These are phyloP conservation scores for Parathielavia appendiculata DNA, from an alignment of 495 filamentous ascomycete genomes.

Conservation along the genomic window DNA sequence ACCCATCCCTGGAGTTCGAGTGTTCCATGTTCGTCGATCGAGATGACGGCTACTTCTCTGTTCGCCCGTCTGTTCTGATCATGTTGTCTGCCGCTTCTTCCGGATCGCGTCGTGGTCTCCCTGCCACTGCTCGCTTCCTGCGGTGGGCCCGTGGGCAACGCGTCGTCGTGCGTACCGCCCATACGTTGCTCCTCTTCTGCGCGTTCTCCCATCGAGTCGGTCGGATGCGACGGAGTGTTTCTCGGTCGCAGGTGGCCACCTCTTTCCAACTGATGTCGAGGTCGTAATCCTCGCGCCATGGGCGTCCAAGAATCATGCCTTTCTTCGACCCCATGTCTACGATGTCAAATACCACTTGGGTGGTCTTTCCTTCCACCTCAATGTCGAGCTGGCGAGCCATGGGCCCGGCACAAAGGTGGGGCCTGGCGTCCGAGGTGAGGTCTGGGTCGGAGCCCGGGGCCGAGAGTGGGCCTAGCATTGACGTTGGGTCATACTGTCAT, in stretches of 20 bases:
- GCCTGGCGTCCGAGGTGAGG: no score
- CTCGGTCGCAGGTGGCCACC: not conserved
- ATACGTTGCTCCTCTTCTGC: not conserved
- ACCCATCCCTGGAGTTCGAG: not conserved
- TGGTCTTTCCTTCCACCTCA: not conserved
- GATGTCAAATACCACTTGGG: not conserved
- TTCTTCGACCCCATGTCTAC: not conserved
- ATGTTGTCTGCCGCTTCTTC: not conserved
- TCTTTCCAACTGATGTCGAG: conserved; percentile 1
- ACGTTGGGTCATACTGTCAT: no score
- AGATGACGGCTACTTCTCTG: not conserved
- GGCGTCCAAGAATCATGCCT: not conserved
- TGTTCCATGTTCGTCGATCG: not conserved
- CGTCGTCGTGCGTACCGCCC: not conserved
- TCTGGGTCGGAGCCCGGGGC: no score
- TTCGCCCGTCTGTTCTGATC: not conserved
- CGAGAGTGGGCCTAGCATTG: no score
- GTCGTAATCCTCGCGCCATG: not conserved
- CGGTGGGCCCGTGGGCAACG: not conserved
- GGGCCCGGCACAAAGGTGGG: no score
- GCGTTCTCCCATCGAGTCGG: not conserved
- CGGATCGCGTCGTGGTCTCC: not conserved
- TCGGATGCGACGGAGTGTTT: not conserved
- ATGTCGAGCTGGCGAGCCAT: no score
- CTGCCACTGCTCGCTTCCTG: not conserved